Base-by-base conservation (phyloP, 257 asterid species). In the Echium plantagineum region DNA sequence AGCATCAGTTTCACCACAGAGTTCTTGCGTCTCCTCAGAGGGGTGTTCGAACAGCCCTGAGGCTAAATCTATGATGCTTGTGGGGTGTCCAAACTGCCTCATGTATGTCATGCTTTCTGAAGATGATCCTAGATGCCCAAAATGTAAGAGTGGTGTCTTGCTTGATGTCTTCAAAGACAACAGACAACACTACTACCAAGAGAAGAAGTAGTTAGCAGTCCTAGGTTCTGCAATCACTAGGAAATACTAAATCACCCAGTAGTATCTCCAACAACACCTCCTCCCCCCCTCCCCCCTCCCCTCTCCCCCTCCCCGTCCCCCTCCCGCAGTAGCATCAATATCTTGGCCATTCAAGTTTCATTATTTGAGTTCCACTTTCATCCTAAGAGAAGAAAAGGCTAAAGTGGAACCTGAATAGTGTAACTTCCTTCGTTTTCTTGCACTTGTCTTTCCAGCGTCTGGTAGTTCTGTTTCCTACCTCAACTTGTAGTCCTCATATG, bases 21-120 rank as follows among this genome's bases (percentile, higher is more conserved):
- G 79, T 65, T 80, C 85, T 1, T 80, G 85, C 22, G 69, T 80
- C 12, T 90, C 97, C 0, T 81, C 83, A 7, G 97, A 87, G 77
- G 54, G 46, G 46, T 35, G 13, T 9, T 81, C 94, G 2, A 73
- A 58, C 57, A 75, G 83, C 67, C 74, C 80, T 0, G 68, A 64
- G 70, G 77, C 94, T 0, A 77, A 89, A 17, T 82, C 96, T 31
- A 74, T 78, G 83, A 54, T 78, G 46, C 69, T 78, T 13, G 78
- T 69, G 3, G 78, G 78, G 6, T 90, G 97, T 70, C 96, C 94
- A 0, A 73, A 93, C 55, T 86, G 97, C 71, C 83, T 86, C 61
- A 86, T 90, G 97, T 90, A 90, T 61, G 85, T 90, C 30, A 90
- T 90, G 96, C 72, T 90, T 3, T 71, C 97, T 1, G 96, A 85